These are phyloP conservation scores for Daphne laureola DNA, from an alignment of 441 rosid genomes.

Conservation along the genomic window DNA sequence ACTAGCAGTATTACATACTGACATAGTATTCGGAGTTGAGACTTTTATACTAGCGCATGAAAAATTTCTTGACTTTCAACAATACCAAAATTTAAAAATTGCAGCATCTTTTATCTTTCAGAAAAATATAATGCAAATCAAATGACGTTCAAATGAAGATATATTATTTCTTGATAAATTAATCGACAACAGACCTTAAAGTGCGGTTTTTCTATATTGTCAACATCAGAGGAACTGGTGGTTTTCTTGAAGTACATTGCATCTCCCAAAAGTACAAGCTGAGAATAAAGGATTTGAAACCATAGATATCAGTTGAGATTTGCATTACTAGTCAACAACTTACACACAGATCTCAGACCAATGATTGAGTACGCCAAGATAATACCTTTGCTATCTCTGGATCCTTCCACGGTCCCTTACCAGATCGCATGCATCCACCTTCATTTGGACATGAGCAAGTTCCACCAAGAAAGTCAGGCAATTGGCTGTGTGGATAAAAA, in stretches of 20 bases:
- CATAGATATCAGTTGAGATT: slow-evolving; percentile 4
- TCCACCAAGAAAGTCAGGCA: slow-evolving; percentile 95
- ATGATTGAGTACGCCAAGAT: slow-evolving; percentile 2
- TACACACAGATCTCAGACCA: slow-evolving; percentile 1
- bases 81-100: too few relatives aligned
- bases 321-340: not conserved
- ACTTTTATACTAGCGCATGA: too few relatives aligned
- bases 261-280: slow-evolving; percentile 66
- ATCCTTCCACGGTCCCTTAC: slow-evolving; percentile 91
- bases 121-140: too few relatives aligned
- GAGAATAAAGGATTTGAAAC: slow-evolving; percentile 21
- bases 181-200: slow-evolving; percentile 38
- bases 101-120: too few relatives aligned
- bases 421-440: slow-evolving; percentile 80
- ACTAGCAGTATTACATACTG: too few relatives aligned
- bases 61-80: too few relatives aligned
- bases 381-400: slow-evolving; percentile 82
- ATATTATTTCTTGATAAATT: not conserved
- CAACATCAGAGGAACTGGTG: slow-evolving; percentile 40
- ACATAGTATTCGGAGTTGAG: too few relatives aligned
- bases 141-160: too few relatives aligned
- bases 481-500: slow-evolving; percentile 49
- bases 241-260: slow-evolving; percentile 46
- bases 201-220: slow-evolving; percentile 44
- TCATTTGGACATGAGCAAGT: slow-evolving; percentile 62